Base-by-base conservation (phyloP, 2,329 filamentous ascomycete species). In the Calonectria leucothoes region DNA sequence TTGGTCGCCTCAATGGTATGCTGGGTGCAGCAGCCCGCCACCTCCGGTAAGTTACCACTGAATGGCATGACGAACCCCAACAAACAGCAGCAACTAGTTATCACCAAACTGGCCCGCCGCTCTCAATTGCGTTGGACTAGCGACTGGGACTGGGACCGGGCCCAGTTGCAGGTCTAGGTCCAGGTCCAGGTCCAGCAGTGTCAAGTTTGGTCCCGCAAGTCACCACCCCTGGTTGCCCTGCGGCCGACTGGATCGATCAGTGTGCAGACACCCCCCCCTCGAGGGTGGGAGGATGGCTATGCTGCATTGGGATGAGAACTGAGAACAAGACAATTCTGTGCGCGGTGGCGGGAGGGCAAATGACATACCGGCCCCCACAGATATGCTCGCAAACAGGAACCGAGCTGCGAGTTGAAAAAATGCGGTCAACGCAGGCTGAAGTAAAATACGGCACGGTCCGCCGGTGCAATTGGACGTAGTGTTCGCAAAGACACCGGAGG, bases 161-260 rank as follows among this genome's bases (percentile, higher is more conserved):
- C 3, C 51, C 7, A 6, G 27, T 55, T 55, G 17, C 51, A 55
- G 20, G 51, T n/a, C 49, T 5, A 49, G 45, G 49, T 52, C 51
- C 29, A 8, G 20, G 51, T 33, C n/a, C 8, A 48, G n/a, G 45
- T n/a, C 51, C 29, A 57, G 51, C n/a, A n/a, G n/a, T n/a, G 51
- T 27, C 55, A 23, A 59, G 55, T n/a, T 59, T 15, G 10, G 29
- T 27, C 33, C 55, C 55, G 55, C 55, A 61, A 29, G 55, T 61
- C 55, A 61, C 23, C 55, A 61, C 55, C 55, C 55, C 55, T 61
- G 33, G 7, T 14, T 1, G n/a, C 12, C 55, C 55, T 61, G 55
- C 55, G 55, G 55, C 55, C 55, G 35, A 29, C 55, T 61, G 55
- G 55, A 61, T 61, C 55, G 55, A 61, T 61, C 55, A 61, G n/a